A percentile compares a stretch with the other conserved stretches of the same genome.
phyloP scores from a whole-genome alignment of 331 rosid genomes.

The Pyrus hybrid region DNA sequence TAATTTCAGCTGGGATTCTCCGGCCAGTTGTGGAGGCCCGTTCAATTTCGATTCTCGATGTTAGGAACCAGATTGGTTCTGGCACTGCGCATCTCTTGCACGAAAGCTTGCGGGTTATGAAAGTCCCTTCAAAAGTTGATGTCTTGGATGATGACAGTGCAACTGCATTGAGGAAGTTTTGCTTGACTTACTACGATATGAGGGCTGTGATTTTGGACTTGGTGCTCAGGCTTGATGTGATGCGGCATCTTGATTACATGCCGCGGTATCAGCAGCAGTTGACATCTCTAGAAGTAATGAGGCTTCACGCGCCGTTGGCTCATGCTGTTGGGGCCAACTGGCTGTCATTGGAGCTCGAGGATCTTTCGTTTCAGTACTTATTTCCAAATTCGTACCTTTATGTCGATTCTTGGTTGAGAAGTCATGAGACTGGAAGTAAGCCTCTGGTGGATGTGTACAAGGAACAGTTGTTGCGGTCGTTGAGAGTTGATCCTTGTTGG shows the following conservation, averaged over 20 bases:
- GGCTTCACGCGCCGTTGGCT: slow-evolving; percentile 84
- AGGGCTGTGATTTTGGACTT: slow-evolving; percentile 73
- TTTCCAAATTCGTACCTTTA: slow-evolving; percentile 79
- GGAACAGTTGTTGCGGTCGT: slow-evolving; percentile 39
- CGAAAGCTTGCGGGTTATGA: slow-evolving; percentile 69
- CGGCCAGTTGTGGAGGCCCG: slow-evolving; percentile 52
- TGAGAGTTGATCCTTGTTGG: slow-evolving; percentile 50
- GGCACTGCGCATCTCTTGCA: slow-evolving; percentile 76
- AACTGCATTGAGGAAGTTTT: slow-evolving; percentile 70
- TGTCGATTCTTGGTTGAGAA: slow-evolving; percentile 66
- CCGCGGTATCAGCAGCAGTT: slow-evolving; percentile 79
- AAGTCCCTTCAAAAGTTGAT: slow-evolving; percentile 41
- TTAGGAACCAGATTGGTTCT: slow-evolving; percentile 49
- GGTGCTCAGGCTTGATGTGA: slow-evolving; percentile 63
- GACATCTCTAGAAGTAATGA: slow-evolving; percentile 63
- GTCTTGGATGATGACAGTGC: slow-evolving; percentile 67
- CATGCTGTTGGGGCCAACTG: slow-evolving; percentile 72
- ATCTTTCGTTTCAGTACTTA: slow-evolving; percentile 66
- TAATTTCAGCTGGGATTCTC: slow-evolving; percentile 75
- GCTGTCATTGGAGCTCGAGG: slow-evolving; percentile 74
- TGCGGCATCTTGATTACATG: slow-evolving; percentile 67
- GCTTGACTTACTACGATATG: slow-evolving; percentile 69
- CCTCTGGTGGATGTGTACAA: slow-evolving; percentile 54
- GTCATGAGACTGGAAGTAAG: slow-evolving; percentile 47
- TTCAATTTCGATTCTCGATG: slow-evolving; percentile 35